These are phyloP conservation scores for Chalciporus piperatus DNA, from an alignment of 768 basidiomycete genomes.

Conservation along the genomic window DNA sequence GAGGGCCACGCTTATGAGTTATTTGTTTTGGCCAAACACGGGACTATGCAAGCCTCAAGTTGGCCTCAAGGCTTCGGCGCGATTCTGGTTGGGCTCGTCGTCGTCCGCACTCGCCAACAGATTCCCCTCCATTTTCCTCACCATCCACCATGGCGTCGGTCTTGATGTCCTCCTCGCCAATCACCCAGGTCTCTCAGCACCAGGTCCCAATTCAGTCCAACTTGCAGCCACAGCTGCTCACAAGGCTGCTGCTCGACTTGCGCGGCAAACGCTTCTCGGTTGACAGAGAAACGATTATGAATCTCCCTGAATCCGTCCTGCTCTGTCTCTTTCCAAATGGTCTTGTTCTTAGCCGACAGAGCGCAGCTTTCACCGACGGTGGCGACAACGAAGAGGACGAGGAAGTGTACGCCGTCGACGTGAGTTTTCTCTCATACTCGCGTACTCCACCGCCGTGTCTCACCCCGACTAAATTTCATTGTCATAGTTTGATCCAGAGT, in stretches of 20 bases:
- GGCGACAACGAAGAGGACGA: slow-evolving; percentile 78
- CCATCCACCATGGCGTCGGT: slow-evolving; percentile 36
- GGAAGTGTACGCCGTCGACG: slow-evolving; percentile 94
- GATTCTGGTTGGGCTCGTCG: slow-evolving; percentile 17
- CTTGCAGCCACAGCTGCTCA: slow-evolving; percentile 83
- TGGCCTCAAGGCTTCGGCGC: slow-evolving; percentile 31
- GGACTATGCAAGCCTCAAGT: slow-evolving; percentile 1
- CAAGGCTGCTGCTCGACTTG: slow-evolving; percentile 87
- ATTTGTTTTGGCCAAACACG: slow-evolving; percentile 32
- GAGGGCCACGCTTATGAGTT: too few relatives aligned
- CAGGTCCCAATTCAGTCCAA: slow-evolving; percentile 59
- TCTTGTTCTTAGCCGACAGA: slow-evolving; percentile 87
- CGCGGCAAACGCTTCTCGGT: slow-evolving; percentile 90
- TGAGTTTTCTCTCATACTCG: slow-evolving; percentile 45
- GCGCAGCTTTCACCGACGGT: slow-evolving; percentile 68
- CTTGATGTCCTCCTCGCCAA: slow-evolving; percentile 50
- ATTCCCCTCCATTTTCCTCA: slow-evolving; percentile 9
- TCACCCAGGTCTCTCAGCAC: slow-evolving; percentile 54
- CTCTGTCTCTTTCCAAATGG: slow-evolving; percentile 98
- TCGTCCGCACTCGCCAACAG: slow-evolving; percentile 10
- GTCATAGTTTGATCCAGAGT: slow-evolving; percentile 90
- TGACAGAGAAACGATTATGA: slow-evolving; percentile 97
- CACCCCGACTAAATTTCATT: slow-evolving; percentile 3
- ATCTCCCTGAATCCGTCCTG: slow-evolving; percentile 94
- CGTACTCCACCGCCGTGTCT: background rate